A percentile compares a stretch with the other conserved stretches of the same genome.
These are phyloP conservation scores for Cladophialophora yegresii DNA, from an alignment of 2,329 filamentous ascomycete species.

Conservation along the genomic window DNA sequence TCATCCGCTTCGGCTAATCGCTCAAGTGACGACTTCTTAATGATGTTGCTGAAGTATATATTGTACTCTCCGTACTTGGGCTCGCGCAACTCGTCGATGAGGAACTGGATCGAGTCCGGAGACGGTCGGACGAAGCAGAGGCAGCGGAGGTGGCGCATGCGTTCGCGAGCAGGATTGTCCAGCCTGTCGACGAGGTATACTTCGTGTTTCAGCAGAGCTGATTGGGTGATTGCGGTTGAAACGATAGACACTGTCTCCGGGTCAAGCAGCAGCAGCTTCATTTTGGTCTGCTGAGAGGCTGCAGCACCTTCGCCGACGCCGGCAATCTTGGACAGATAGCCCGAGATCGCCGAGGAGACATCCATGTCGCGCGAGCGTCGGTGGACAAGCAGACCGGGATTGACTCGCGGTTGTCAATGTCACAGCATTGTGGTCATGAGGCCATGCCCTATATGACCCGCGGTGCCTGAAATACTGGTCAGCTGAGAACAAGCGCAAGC, in stretches of 20 bases:
- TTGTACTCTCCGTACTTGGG: constrained; percentile 98
- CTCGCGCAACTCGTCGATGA: constrained; percentile 93
- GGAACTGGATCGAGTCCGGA: constrained; percentile 83
- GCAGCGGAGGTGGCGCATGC: constrained; percentile 96
- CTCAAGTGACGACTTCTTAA: constrained; percentile 94
- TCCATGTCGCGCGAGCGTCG: constrained; percentile 66
- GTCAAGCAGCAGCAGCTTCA: constrained; percentile 96
- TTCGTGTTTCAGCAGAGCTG: constrained; percentile 89
- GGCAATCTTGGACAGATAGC: constrained; percentile 97
- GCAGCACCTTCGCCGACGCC: constrained; percentile 71
- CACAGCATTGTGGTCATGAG: not conserved
- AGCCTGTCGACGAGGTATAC: constrained; percentile 96
- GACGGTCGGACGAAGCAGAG: constrained; percentile 91
- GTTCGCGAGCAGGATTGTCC: constrained; percentile 85
- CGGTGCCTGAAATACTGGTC: not conserved
- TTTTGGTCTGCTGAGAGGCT: constrained; percentile 73
- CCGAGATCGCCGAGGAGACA: constrained; percentile 85
- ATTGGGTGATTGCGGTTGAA: constrained; percentile 94
- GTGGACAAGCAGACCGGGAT: no score
- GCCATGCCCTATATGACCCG: not conserved
- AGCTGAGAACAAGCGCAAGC: not conserved
- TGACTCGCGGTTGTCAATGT: not conserved
- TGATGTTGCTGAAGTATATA: constrained; percentile 95
- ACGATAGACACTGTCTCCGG: constrained; percentile 91
- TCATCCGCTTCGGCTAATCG: constrained; percentile 94